Conservation (phyloP, 169 alveolate species). For the Blepharisma undulans region DNA sequence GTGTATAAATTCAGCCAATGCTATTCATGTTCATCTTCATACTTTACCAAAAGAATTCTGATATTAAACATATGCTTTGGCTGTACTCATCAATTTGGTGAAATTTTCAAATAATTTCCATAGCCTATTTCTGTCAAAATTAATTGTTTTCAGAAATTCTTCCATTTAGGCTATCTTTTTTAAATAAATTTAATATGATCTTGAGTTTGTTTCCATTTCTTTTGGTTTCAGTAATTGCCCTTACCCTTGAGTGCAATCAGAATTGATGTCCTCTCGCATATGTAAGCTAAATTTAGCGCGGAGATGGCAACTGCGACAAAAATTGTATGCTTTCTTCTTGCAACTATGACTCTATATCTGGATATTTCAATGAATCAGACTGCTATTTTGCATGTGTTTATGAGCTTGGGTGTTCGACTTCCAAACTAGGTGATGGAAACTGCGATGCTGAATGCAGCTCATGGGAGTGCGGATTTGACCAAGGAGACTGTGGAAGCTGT, state of each 20-base stretch:
- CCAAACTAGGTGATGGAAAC: neutral
- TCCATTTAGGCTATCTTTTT: too few species aligned
- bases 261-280: neutral
- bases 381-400: neutral
- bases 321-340: neutral
- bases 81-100: too few species aligned
- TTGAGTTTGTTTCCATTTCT: too few species aligned
- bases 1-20: too few species aligned
- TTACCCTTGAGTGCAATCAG: neutral
- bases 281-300: neutral
- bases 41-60: too few species aligned
- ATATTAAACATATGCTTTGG: too few species aligned
- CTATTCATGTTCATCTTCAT: too few species aligned
- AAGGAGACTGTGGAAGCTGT: neutral
- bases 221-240: too few species aligned
- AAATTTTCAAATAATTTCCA: too few species aligned
- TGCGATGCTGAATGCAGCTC: neutral
- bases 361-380: neutral
- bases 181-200: too few species aligned
- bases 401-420: neutral
- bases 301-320: neutral
- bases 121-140: too few species aligned
- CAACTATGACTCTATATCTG: conserved; percentile 7
- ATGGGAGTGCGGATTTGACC: neutral
- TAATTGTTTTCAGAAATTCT: too few species aligned